A percentile compares a stretch with the other conserved stretches of the same genome.
Conservation (phyloP, 2,329 filamentous ascomycete species). For the Penicillium sp. region DNA sequence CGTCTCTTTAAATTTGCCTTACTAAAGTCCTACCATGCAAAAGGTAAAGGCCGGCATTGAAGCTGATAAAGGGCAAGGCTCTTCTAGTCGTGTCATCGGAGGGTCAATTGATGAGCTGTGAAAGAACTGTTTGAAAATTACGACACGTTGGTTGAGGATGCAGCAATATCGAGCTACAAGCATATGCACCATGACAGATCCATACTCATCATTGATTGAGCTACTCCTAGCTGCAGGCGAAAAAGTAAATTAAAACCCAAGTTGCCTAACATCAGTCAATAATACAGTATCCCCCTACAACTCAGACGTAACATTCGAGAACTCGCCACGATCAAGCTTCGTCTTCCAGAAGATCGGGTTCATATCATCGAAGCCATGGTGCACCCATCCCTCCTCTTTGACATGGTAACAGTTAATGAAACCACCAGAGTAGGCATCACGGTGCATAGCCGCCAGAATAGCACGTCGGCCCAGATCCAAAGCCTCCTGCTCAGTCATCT, state of each 20-base stretch:
- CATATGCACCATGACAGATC: too few relatives aligned
- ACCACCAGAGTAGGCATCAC: slow-evolving; percentile 97
- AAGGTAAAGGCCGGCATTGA: too few relatives aligned
- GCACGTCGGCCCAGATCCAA: slow-evolving; percentile 85
- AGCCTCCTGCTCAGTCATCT: slow-evolving; percentile 79
- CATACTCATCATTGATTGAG: not conserved
- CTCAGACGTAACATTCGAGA: slow-evolving; percentile 84
- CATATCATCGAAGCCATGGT: slow-evolving; percentile 96
- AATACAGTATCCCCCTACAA: slow-evolving; percentile 39
- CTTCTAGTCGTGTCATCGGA: too few relatives aligned
- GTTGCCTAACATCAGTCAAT: not conserved
- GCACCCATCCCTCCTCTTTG: slow-evolving; percentile 98
- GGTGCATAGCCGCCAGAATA: slow-evolving; percentile 92
- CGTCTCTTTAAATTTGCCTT: too few relatives aligned
- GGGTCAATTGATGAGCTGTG: too few relatives aligned
- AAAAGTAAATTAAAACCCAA: not conserved
- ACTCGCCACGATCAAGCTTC: slow-evolving; percentile 97
- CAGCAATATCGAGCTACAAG: too few relatives aligned
- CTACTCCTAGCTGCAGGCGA: not conserved
- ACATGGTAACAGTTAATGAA: slow-evolving; percentile 99
- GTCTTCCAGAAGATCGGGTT: slow-evolving; percentile 99
- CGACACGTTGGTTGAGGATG: too few relatives aligned
- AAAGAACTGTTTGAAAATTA: too few relatives aligned
- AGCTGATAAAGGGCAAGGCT: too few relatives aligned
- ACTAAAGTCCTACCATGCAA: too few relatives aligned